Conservation (phyloP, 495 filamentous ascomycete species). For the Letharia lupina region DNA sequence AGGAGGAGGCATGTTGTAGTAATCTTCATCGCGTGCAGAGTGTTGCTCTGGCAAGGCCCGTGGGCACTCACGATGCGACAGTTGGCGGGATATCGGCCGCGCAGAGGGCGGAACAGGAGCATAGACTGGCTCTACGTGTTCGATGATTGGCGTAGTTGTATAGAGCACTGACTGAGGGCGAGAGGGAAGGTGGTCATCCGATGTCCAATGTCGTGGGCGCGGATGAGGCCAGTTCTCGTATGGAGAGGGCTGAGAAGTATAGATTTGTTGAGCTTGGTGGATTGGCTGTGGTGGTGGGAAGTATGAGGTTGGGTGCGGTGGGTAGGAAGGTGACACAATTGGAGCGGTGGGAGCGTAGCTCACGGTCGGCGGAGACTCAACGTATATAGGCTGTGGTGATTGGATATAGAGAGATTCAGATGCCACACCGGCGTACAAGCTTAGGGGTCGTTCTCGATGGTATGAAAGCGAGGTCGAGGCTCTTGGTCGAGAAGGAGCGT, state of each 20-base stretch:
- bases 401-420: conserved; percentile 30
- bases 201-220: conserved; percentile 20
- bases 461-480: conserved; percentile 15
- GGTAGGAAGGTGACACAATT: conserved; percentile 21
- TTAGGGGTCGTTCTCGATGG: conserved; percentile 33
- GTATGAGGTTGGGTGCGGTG: conserved; percentile 29
- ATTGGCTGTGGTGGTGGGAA: conserved; percentile 20
- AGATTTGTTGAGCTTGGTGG: conserved; percentile 14
- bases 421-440: conserved; percentile 32
- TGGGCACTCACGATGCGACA: conserved; percentile 19
- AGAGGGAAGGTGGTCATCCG: conserved; percentile 12
- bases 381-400: conserved; percentile 5
- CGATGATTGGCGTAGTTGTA: conserved; percentile 19
- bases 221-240: conserved; percentile 28
- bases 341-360: conserved; percentile 12
- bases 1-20: conserved; percentile 37
- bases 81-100: conserved; percentile 17
- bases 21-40: conserved; percentile 37
- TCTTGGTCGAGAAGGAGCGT: conserved; percentile 15
- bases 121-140: conserved; percentile 18
- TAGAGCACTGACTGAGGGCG: conserved; percentile 21
- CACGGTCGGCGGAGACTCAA: conserved; percentile 14
- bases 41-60: conserved; percentile 20
- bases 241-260: conserved; percentile 12
- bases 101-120: neutral